Conservation (phyloP, 208 protist species). For the Crithidia brevicula region DNA sequence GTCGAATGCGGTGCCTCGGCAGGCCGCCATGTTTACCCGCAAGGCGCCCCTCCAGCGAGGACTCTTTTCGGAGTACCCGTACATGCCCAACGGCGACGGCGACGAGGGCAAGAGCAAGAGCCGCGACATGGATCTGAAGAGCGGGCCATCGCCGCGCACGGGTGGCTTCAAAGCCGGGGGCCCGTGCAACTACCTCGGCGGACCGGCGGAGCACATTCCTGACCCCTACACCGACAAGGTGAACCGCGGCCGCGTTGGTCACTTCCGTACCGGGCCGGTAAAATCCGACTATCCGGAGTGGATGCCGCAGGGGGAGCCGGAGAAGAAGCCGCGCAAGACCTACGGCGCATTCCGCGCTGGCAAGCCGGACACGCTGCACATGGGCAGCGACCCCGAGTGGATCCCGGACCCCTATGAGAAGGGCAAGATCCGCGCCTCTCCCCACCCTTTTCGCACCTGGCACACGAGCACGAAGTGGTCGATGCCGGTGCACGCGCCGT, state of each 20-base stretch:
- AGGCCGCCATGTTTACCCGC: constrained; percentile 65
- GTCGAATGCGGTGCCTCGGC: constrained; percentile 44
- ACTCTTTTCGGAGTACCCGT: constrained; percentile 78
- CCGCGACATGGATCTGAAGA: constrained; percentile 18
- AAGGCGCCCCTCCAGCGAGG: constrained; percentile 79
- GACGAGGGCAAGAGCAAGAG: constrained; percentile 23
- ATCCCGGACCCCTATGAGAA: constrained; percentile 87
- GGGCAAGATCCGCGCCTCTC: constrained; percentile 52
- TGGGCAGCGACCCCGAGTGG: constrained; percentile 80
- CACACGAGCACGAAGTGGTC: constrained; percentile 90
- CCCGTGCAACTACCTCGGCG: constrained; percentile 71
- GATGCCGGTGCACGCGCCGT: constrained; percentile 86
- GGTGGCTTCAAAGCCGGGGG: constrained; percentile 77
- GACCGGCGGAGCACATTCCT: constrained; percentile 74
- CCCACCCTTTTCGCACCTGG: constrained; percentile 86
- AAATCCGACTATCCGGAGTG: constrained; percentile 69
- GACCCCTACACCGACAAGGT: constrained; percentile 82
- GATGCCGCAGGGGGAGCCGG: constrained; percentile 84
- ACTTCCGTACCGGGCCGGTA: constrained; percentile 78
- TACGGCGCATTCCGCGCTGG: constrained; percentile 80
- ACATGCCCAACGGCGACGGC: constrained; percentile 73
- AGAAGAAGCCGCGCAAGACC: constrained; percentile 46
- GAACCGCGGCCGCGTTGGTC: constrained; percentile 69
- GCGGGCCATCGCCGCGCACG: constrained; percentile 26
- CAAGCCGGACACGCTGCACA: constrained; percentile 51